These are phyloP conservation scores for Suhomyces taliae DNA, from an alignment of 1,139 yeast species.

Conservation along the genomic window DNA sequence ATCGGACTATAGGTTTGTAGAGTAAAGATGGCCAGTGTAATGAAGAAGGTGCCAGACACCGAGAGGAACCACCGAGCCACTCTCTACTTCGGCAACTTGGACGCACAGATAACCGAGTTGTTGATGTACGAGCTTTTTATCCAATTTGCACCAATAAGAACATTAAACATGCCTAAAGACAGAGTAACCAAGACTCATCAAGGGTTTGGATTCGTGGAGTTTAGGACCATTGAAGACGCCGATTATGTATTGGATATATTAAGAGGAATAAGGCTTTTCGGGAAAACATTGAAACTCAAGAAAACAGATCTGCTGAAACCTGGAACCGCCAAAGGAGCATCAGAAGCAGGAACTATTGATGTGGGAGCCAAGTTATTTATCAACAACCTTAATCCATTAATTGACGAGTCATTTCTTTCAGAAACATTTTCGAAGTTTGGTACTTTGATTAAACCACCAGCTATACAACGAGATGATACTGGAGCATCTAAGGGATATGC, in stretches of 20 bases:
- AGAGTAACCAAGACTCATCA: conserved; percentile 69
- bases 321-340: not conserved
- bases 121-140: conserved; percentile 77
- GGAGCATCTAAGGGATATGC: conserved; percentile 67
- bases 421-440: conserved; percentile 77
- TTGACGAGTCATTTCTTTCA: conserved; percentile 58
- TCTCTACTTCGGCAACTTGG: conserved; percentile 82
- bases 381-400: conserved; percentile 68
- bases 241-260: conserved; percentile 67
- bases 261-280: conserved; percentile 63
- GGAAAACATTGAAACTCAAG: conserved; percentile 62
- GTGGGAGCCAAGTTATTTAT: conserved; percentile 78
- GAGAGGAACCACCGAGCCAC: conserved; percentile 67
- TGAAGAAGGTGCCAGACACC: conserved; percentile 35
- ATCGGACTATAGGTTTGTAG: not conserved
- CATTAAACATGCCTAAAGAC: conserved; percentile 78
- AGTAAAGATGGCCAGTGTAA: conserved; percentile 17
- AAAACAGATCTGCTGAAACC: conserved; percentile 31
- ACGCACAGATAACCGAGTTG: conserved; percentile 66
- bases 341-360: conserved; percentile 28
- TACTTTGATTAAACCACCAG: conserved; percentile 50
- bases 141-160: conserved; percentile 79
- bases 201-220: conserved; percentile 89
- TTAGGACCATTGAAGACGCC: conserved; percentile 59
- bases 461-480: conserved; percentile 50